Evolutionary conservation across 345 rosid genomes (phyloP), one percentile per base, ranked within the genome.

Genomic region (Viola odorata): DNA sequence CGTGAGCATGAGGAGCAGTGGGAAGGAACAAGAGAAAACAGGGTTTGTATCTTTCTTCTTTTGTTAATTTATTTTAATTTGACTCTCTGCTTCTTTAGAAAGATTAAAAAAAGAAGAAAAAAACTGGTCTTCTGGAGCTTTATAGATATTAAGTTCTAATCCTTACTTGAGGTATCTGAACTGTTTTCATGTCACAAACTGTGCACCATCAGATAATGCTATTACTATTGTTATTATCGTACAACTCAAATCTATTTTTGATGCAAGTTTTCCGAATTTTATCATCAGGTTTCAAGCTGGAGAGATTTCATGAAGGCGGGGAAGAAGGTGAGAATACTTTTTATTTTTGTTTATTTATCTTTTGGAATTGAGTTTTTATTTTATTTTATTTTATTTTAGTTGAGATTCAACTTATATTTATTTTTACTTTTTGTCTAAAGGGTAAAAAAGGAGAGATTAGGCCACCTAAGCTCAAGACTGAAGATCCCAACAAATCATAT

Each of bases 1-100:
- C 91, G 99, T 50, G 96, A 94, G 64, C 97, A 94, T 42, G 99
- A 90, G 73, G 99, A 86, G 75, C 97, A 94, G 73, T 94, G 97
- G 99, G 99, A 94, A 85, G 97, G 96, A 75, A 91, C 95, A 4
- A 86, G 97, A 80, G 97, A 94, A 73, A 63, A 94, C 53, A 76
- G 96, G 87, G 99, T 91, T 63, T 52, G 83, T 76, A 68, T 65
- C 53, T 16, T 10, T 3, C 32, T 45, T 53, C n/a, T 23, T 13
- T 36, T 51, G 10, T 45, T 39, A 49, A 12, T 48, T 38, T 12
- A 32, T 10, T 47, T 17, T 13, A 41, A n/a, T 41, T 41, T 15
- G 1, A 45, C 1, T 23, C 32, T 23, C 32, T 23, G 32, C 32
- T 23, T 23, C 32, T 23, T 23, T 23, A 23, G 32, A 0, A 23